Evolutionary conservation across 2,329 filamentous ascomycete genomes (phyloP), one percentile per base, ranked within the genome.

Genomic region (Colletotrichum brevisporum): DNA sequence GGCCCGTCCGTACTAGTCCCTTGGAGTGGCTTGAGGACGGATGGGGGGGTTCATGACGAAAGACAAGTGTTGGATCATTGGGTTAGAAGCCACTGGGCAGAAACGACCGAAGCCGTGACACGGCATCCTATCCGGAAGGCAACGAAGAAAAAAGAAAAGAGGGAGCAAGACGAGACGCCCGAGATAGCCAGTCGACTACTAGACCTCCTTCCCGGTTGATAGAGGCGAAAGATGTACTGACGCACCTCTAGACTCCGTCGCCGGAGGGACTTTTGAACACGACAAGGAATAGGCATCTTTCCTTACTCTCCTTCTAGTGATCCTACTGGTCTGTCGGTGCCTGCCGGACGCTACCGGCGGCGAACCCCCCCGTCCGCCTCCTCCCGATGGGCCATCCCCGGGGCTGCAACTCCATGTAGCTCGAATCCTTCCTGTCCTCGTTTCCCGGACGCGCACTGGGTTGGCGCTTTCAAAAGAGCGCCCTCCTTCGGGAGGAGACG

Each of bases 361-460:
- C 48, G 21, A 10, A 21, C 16, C 21, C 16, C 21, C 13, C 24
- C 48, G 48, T 52, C 31, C 9, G 24, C 48, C 13, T 10, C 48
- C 21, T 10, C 48, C 13, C 24, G 21, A 21, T 52, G 4, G 15
- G 6, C 43, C 15, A 26, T 16, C 48, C 24, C 18, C 48, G 21
- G 48, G 13, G 31, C 31, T 36, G 8, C 31, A 10, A 10, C 21
- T 24, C 21, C 21, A 10, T 36, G 31, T 21, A 52, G 48, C 48
- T 27, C 5, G 48, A 52, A 52, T 52, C 48, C 48, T 27, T 50
- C 47, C 43, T n/a, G 21, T 52, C 16, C 48, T 52, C 24, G 13
- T 26, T 9, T 52, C 8, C 21, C 18, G 13, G 43, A 45, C 43
- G 6, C 43, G n/a, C 13, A 52, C 16, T 26, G 31, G 31, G 31